phyloP scores from a whole-genome alignment of 805 yeast genomes.

The Wickerhamomyces mucosus region DNA sequence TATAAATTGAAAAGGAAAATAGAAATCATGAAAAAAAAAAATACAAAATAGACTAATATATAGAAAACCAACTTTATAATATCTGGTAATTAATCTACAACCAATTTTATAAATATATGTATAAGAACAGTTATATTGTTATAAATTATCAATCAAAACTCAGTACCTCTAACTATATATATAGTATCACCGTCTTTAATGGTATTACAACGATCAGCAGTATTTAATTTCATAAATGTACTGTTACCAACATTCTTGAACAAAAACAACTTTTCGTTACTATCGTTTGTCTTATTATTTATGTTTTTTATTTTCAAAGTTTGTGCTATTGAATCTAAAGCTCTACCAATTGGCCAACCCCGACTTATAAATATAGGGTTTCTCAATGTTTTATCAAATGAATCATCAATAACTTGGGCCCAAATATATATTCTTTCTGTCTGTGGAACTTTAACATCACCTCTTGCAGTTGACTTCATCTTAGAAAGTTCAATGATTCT shows the following conservation, averaged over 20 bases:
- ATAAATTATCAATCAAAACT: too few relatives aligned
- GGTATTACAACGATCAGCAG: conserved; percentile 12
- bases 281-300: conserved; percentile 17
- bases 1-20: too few relatives aligned
- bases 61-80: too few relatives aligned
- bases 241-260: conserved; percentile 10
- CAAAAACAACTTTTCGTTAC: conserved; percentile 11
- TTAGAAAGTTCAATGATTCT: conserved; percentile 13
- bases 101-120: too few relatives aligned
- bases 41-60: too few relatives aligned
- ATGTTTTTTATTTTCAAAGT: conserved; percentile 13
- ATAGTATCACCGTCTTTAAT: conserved; percentile 13
- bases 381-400: conserved; percentile 12
- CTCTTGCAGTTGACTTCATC: conserved; percentile 16
- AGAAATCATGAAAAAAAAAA: too few relatives aligned
- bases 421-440: conserved; percentile 15
- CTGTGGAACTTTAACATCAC: conserved; percentile 12
- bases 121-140: background rate
- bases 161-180: conserved; percentile 17
- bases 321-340: conserved; percentile 15
- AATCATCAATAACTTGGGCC: conserved; percentile 18
- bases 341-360: conserved; percentile 21
- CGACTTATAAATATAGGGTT: conserved; percentile 16
- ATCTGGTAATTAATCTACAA: too few relatives aligned
- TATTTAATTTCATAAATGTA: conserved; percentile 9